Evolutionary conservation across 306 rosid species (phyloP), one percentile per base, ranked within the genome.

Genomic region (Ceratonia siliqua): DNA sequence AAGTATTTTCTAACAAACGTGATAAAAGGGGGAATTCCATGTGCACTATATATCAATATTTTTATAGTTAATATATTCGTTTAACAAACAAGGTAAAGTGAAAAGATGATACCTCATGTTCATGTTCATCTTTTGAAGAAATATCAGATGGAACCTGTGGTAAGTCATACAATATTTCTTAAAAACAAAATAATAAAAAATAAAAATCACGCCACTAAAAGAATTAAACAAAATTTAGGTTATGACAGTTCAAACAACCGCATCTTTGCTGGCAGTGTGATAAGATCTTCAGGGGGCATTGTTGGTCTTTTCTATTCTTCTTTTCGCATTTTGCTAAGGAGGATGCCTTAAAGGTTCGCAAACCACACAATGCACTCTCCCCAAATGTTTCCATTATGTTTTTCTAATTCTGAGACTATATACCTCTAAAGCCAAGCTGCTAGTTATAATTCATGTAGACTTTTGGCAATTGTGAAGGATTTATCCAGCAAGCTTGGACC

Each of bases 121-220:
- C 84, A 39, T 68, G 78, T 33, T 63, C 78, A 41, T 85, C 84
- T 54, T 63, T 82, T 41, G 92, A 81, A 10, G 86, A 76, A 24
- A 79, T 74, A 67, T 67, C 78, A 20, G 91, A 72, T 70, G 97
- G 97, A 76, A 91, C 89, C 97, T 89, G 85, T 70, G 43, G 21
- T 38, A 74, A 82, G 62, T 65, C 28, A 77, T 59, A 28, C 32
- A 35, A 59, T 36, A 59, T n/a, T 25, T 36, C 43, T 70, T 69
- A 32, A n/a, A n/a, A 65, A 45, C 66, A 58, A 41, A 38, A 5
- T 24, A 46, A 41, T 14, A 56, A 2, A 2, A 15, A 36, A 72
- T 4, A 11, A 30, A 57, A 71, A 36, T 8, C 57, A 74, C 15
- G 38, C 38, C 56, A 67, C n/a, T n/a, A 50, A 20, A 74, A 52